phyloP scores from a whole-genome alignment of 2,329 filamentous ascomycete genomes.

The Diaporthe caulivora region DNA sequence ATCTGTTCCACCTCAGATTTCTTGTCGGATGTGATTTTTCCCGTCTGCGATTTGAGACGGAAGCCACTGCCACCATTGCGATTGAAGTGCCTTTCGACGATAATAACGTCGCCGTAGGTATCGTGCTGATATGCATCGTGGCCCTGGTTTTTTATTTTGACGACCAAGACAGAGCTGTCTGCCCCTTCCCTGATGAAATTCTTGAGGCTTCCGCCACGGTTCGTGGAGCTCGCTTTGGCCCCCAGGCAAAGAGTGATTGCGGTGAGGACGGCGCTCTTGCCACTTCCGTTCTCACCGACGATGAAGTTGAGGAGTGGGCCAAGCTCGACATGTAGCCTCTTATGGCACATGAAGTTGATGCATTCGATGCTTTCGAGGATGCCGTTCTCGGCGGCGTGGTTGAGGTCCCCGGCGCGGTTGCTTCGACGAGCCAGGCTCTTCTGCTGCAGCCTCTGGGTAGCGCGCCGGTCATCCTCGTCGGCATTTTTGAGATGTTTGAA shows the following conservation, averaged over 20 bases:
- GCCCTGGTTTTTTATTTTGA: conserved; percentile 92
- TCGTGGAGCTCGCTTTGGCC: conserved; percentile 92
- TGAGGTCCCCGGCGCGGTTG: conserved; percentile 64
- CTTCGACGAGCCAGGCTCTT: conserved; percentile 48
- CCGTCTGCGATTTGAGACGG: conserved; percentile 82
- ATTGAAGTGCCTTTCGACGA: conserved; percentile 91
- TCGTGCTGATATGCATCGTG: conserved; percentile 86
- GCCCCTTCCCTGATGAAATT: conserved; percentile 89
- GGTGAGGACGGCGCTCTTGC: conserved; percentile 95
- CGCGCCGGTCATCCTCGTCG: conserved; percentile 71
- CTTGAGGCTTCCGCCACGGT: conserved; percentile 90
- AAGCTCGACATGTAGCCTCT: conserved; percentile 83
- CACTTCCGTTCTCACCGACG: conserved; percentile 96
- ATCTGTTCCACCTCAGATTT: conserved; percentile 92
- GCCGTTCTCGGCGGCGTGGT: conserved; percentile 82
- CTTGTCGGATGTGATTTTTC: conserved; percentile 81
- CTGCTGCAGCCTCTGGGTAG: conserved; percentile 69
- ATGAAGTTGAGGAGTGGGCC: conserved; percentile 98
- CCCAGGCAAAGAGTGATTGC: conserved; percentile 95
- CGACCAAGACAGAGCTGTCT: conserved; percentile 80
- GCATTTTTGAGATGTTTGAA: conserved; percentile 69
- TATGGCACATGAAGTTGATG: conserved; percentile 97
- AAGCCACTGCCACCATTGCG: conserved; percentile 82
- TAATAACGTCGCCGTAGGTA: conserved; percentile 85
- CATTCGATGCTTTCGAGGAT: conserved; percentile 91